Conservation (phyloP, 2,329 filamentous ascomycete species). For the Sarocladium brachiariae region DNA sequence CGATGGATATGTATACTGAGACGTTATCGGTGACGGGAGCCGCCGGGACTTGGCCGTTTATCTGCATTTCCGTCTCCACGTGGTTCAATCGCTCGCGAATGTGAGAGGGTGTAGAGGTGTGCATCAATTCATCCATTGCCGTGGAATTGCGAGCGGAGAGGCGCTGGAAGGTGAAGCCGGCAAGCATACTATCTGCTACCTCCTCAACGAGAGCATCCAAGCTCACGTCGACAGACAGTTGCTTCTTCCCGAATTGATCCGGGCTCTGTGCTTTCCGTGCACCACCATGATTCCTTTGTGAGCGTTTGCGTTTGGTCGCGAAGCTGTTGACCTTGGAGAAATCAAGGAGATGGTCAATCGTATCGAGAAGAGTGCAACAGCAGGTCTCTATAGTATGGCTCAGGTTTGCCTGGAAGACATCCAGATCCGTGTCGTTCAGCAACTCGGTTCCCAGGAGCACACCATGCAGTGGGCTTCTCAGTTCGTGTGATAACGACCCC, state of each 20-base stretch:
- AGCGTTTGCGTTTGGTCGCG: constrained; percentile 19
- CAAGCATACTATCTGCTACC: constrained; percentile 32
- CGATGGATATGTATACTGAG: constrained; percentile 45
- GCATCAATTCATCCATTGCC: not conserved
- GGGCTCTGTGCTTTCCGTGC: constrained; percentile 12
- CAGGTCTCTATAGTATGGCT: constrained; percentile 39
- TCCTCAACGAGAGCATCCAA: constrained; percentile 29
- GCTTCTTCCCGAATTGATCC: constrained; percentile 25
- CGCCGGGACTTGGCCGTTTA: not conserved
- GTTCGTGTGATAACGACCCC: constrained; percentile 51
- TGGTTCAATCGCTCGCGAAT: constrained; percentile 3
- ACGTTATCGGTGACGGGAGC: constrained; percentile 22
- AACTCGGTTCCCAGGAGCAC: constrained; percentile 47
- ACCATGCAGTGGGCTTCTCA: constrained; percentile 49
- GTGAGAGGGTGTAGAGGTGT: not conserved
- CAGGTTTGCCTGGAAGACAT: constrained; percentile 34
- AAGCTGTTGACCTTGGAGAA: constrained; percentile 34
- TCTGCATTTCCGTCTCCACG: constrained; percentile 10
- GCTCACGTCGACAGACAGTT: constrained; percentile 25
- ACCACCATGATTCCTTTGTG: constrained; percentile 17
- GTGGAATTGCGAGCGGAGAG: not conserved
- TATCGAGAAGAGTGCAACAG: constrained; percentile 41
- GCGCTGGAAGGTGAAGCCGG: constrained; percentile 29
- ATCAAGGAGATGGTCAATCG: constrained; percentile 41
- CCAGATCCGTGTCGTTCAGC: constrained; percentile 34